These are phyloP conservation scores for Delphinella strobiligena DNA, from an alignment of 2,329 filamentous ascomycete genomes.

Conservation along the genomic window DNA sequence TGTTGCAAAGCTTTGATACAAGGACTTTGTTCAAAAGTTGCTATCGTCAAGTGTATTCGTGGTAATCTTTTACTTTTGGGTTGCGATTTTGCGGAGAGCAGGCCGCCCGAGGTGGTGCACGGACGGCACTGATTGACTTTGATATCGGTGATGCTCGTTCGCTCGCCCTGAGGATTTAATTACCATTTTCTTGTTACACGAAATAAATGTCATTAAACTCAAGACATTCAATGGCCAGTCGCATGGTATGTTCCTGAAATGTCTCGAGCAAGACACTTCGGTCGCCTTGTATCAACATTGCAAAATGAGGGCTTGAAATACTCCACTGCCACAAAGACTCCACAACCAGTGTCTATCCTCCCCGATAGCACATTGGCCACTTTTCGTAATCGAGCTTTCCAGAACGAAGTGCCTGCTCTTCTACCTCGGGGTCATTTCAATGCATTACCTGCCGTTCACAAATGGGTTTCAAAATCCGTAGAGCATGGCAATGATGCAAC, in stretches of 20 bases:
- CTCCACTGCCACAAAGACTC: constrained; percentile 4
- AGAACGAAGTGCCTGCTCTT: constrained; percentile 40
- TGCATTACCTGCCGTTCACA: constrained; percentile 40
- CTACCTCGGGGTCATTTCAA: constrained; percentile 33
- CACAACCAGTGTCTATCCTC: constrained; percentile 15
- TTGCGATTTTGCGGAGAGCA: no score
- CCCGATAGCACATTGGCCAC: constrained; percentile 17
- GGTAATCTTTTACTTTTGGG: not conserved
- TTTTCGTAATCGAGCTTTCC: constrained; percentile 45
- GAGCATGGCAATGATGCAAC: constrained; percentile 10
- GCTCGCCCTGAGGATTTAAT: no score
- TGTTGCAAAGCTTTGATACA: constrained; percentile 22
- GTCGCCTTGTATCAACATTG: not conserved
- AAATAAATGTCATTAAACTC: no score
- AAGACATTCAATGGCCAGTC: no score
- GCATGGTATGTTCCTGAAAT: not conserved
- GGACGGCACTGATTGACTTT: no score
- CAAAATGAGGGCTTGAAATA: not conserved
- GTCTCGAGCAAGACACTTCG: not conserved
- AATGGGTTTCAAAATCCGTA: constrained; percentile 43
- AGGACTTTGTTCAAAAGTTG: no score
- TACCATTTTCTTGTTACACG: no score
- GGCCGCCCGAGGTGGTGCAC: no score
- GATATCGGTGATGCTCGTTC: no score
- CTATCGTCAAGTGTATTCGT: no score